Conservation (phyloP, 2,329 filamentous ascomycete species). For the Furcasterigmium furcatum region DNA sequence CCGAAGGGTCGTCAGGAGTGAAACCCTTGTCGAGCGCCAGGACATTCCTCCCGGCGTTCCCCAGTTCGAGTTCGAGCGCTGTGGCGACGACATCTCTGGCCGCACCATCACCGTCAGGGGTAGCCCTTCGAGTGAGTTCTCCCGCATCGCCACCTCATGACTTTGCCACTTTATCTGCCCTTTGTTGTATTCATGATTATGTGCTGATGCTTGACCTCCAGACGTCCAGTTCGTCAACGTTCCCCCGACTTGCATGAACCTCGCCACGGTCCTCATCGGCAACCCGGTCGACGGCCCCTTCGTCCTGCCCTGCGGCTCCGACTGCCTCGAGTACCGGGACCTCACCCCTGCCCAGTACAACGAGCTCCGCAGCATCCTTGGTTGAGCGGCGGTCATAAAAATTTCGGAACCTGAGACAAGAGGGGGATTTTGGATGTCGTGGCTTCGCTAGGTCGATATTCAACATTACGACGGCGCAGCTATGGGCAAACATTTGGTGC, state of each 20-base stretch:
- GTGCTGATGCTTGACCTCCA: neutral
- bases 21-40: neutral
- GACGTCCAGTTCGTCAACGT: constrained; percentile 9
- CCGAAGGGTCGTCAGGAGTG: too few relatives aligned
- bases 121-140: neutral
- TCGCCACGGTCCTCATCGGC: constrained; percentile 13
- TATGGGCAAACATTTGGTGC: too few relatives aligned
- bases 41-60: constrained; percentile 6
- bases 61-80: constrained; percentile 7
- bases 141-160: too few relatives aligned
- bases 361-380: constrained; percentile 10
- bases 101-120: neutral
- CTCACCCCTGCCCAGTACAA: constrained; percentile 19
- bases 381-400: too few relatives aligned
- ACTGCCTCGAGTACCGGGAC: constrained; percentile 12
- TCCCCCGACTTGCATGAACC: constrained; percentile 14
- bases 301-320: constrained; percentile 12
- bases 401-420: too few relatives aligned
- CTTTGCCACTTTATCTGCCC: too few relatives aligned
- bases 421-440: too few relatives aligned
- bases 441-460: too few relatives aligned
- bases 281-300: constrained; percentile 9
- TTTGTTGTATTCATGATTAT: neutral
- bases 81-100: constrained; percentile 2
- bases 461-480: too few relatives aligned